Evolutionary conservation across 441 rosid genomes (phyloP), one percentile per base, ranked within the genome.

Genomic region (Mallotus japonicus): DNA sequence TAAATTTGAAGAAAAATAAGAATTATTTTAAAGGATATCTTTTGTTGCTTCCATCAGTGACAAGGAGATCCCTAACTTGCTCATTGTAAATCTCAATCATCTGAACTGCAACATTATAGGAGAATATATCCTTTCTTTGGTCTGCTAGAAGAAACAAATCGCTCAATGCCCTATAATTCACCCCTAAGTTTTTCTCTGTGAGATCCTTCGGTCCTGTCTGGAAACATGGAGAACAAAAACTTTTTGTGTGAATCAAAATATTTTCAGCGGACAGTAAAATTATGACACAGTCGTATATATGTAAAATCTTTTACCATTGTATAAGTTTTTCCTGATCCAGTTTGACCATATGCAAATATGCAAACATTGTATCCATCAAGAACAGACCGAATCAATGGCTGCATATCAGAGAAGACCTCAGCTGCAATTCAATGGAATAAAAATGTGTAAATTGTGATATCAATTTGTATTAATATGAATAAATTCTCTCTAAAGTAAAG

Each of bases 81-180:
- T 94, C 98, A 59, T 94, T 94, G 76, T 94, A 91, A 69, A 95
- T 95, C 84, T 95, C 99, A 65, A 91, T 91, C 99, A 95, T 92
- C 80, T 95, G 99, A 64, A 95, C 99, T 71, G 97, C 89, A 70
- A 95, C 91, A 68, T 84, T 88, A 44, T 95, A 95, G 77, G 82
- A 73, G 76, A 92, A 89, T 42, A 86, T 81, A 77, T 89, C 96
- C 78, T 80, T 90, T 79, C 99, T 88, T 79, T 95, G 96, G 76
- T 88, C 91, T 19, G 95, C 92, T 63, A 95, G 84, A 76, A 84
- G 81, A 81, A 95, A 95, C 79, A 95, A 81, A 75, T 95, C 99
- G 14, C 98, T 79, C 68, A 95, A 80, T 20, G 99, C 99, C 77
- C 99, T 87, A 70, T 92, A 95, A 73, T 95, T 95, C 68, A 95